These are phyloP conservation scores for Ustilago vetiveriae DNA, from an alignment of 1,284 basidiomycete species.

Conservation along the genomic window DNA sequence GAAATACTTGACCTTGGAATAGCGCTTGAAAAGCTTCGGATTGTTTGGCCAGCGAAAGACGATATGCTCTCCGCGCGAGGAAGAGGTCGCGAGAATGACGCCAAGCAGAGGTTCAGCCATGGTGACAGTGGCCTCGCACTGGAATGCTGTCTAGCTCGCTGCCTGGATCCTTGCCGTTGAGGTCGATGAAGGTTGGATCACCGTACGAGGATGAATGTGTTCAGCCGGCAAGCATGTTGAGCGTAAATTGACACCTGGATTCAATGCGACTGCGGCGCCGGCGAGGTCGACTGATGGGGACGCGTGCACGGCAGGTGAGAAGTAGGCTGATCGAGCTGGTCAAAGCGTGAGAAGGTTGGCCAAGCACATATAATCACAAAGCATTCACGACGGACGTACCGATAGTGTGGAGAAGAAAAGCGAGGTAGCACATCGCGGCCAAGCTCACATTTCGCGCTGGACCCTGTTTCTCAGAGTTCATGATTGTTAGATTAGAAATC, in stretches of 20 bases:
- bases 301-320: too few relatives aligned
- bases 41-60: constrained; percentile 64
- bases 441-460: not conserved
- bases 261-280: too few relatives aligned
- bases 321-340: too few relatives aligned
- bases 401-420: constrained; percentile 13
- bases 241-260: not conserved
- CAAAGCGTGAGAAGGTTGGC: not conserved
- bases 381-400: too few relatives aligned
- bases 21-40: constrained; percentile 54
- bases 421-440: not conserved
- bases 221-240: not conserved
- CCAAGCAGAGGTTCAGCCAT: constrained; percentile 58
- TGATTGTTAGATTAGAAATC: too few relatives aligned
- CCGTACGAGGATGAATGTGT: not conserved
- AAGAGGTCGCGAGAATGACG: constrained; percentile 60
- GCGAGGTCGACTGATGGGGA: too few relatives aligned
- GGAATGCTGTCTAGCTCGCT: not conserved
- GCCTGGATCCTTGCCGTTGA: not conserved
- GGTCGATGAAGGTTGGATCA: not conserved
- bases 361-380: constrained; percentile 6
- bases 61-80: constrained; percentile 58
- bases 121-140: constrained; percentile 2
- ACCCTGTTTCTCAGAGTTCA: not conserved
- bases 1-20: constrained; percentile 60